These are phyloP conservation scores for Fusarium oligoseptatum DNA, from an alignment of 2,329 filamentous ascomycete genomes.

Conservation along the genomic window DNA sequence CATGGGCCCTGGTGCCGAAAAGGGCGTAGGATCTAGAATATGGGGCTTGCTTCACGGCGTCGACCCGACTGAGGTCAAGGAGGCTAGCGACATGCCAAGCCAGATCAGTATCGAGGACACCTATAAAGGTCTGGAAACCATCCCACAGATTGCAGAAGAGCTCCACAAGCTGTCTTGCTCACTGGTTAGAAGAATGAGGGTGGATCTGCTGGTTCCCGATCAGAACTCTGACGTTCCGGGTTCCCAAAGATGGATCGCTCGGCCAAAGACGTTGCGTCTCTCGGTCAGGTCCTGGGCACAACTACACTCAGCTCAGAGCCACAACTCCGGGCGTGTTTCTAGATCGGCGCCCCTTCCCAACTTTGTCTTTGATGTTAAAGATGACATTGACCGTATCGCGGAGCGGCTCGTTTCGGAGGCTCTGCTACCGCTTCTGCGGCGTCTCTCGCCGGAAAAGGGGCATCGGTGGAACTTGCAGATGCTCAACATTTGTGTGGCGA, in stretches of 20 bases:
- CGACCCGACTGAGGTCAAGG: slow-evolving; percentile 80
- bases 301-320: slow-evolving; percentile 58
- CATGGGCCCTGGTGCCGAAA: slow-evolving; percentile 76
- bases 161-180: slow-evolving; percentile 76
- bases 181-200: slow-evolving; percentile 81
- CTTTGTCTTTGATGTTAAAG: slow-evolving; percentile 77
- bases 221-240: slow-evolving; percentile 50
- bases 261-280: slow-evolving; percentile 84
- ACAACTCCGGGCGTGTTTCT: slow-evolving; percentile 78
- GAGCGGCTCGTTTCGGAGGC: slow-evolving; percentile 78
- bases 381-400: slow-evolving; percentile 70
- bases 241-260: slow-evolving; percentile 76
- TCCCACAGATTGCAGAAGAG: slow-evolving; percentile 75
- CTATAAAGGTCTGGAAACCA: slow-evolving; percentile 77
- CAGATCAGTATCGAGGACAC: slow-evolving; percentile 98
- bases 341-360: slow-evolving; percentile 79
- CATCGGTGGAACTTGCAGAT: slow-evolving; percentile 83
- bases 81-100: slow-evolving; percentile 78
- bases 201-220: slow-evolving; percentile 75
- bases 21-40: slow-evolving; percentile 77
- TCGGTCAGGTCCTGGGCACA: slow-evolving; percentile 74
- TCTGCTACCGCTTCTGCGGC: slow-evolving; percentile 79
- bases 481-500: slow-evolving; percentile 88
- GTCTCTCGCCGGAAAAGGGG: slow-evolving; percentile 75
- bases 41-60: slow-evolving; percentile 87